Conservation (phyloP, 1,284 basidiomycete genomes). For the Sanghuangporus sanghuang region DNA sequence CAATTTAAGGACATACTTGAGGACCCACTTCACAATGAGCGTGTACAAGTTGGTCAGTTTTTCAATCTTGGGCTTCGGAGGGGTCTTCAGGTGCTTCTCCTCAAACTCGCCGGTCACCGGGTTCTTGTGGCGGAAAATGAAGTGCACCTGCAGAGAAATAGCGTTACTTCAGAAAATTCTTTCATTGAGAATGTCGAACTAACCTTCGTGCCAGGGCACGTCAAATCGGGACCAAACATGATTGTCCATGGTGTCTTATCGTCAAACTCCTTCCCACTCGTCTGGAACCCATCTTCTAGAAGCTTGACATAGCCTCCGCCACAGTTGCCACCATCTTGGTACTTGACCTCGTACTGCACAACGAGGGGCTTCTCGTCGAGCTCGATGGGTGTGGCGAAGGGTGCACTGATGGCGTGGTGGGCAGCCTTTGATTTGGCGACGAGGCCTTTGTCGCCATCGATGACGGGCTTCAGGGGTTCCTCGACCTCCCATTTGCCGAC, state of each 20-base stretch:
- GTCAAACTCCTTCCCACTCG: conserved; percentile 88
- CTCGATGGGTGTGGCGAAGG: conserved; percentile 76
- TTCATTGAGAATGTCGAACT: conserved; percentile 12
- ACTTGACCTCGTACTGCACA: conserved; percentile 98
- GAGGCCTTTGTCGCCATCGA: conserved; percentile 83
- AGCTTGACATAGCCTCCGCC: conserved; percentile 99
- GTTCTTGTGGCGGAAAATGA: conserved; percentile 97
- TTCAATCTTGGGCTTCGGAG: conserved; percentile 83
- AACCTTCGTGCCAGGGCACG: conserved; percentile 83
- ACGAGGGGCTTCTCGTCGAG: conserved; percentile 88
- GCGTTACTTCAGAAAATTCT: not conserved
- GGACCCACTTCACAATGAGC: conserved; percentile 78
- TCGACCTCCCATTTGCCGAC: conserved; percentile 98
- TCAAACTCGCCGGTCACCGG: conserved; percentile 88
- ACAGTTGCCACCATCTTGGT: conserved; percentile 98
- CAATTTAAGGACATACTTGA: not conserved
- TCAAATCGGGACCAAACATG: conserved; percentile 92
- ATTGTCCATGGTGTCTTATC: conserved; percentile 98
- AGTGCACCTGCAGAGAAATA: conserved; percentile 66
- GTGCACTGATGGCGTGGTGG: conserved; percentile 96
- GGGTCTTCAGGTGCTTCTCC: conserved; percentile 90
- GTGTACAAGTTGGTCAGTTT: conserved; percentile 92
- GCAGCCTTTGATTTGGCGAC: conserved; percentile 91
- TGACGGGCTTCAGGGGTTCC: conserved; percentile 68
- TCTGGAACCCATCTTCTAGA: conserved; percentile 88